Base-by-base conservation (phyloP, 2,329 filamentous ascomycete genomes). In the Emericellopsis cladophorae region DNA sequence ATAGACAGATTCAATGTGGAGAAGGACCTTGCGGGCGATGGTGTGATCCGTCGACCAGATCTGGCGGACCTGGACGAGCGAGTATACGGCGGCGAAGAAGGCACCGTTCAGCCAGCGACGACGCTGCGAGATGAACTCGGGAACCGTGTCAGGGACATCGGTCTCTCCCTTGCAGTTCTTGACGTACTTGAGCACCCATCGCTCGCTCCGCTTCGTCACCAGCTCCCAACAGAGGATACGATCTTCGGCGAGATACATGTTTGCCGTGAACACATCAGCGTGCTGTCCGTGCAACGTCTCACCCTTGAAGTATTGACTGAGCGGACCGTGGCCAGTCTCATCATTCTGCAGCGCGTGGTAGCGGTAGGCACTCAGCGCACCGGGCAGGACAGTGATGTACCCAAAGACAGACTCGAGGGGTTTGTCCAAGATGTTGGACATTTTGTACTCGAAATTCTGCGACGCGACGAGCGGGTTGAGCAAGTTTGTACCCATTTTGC, bases 381-480 rank as follows among this genome's bases (percentile, higher is more conserved):
- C 93, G 0, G 92, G 93, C 48, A 98, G 67, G 51, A 98, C 92
- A 6, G 90, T 96, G 51, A 98, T 98, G 57, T 96, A 98, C 2
- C 92, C 92, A 58, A 98, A 98, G 1, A 95, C 90, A 0, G 87
- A 95, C 59, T 98, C 92, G 2, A 98, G 68, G 0, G 92, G 92
- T 61, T 98, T 98, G 59, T 98, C 92, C 22, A 98, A 71, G 53
- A 98, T 98, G 53, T 98, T 98, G 33, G 88, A 95, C 87, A 98
- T 95, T 63, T 98, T 98, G 70, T 98, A 98, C 67, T 98, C 92
- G 50, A 98, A 98, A 58, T 98, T 98, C 54, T 98, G 92, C 36
- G 88, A 94, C 0, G 92, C 92, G 14, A 98, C 90, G 6, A 98
- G 70, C 0, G 92, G 92, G 53, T 98, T 98, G 36, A 98, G 67